Evolutionary conservation across 768 basidiomycete genomes (phyloP).

Genomic region (Phlegmacium glaucopus): DNA sequence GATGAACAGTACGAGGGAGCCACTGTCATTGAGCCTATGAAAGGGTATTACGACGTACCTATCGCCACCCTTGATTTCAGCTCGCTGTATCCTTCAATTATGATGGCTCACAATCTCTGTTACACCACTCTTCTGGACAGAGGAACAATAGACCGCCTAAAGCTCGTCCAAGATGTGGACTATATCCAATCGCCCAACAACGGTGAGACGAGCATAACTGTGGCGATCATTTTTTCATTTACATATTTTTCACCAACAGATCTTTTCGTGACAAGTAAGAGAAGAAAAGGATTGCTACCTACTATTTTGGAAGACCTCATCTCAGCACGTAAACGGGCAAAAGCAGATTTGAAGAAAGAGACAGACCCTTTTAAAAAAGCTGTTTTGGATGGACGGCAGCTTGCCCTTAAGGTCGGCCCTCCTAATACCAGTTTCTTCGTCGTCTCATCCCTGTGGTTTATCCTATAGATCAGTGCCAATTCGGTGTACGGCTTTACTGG

Average conservation of each 20-base stretch:
- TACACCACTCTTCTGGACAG: slow-evolving; percentile 95
- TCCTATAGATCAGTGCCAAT: slow-evolving; percentile 89
- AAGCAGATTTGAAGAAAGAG: slow-evolving; percentile 94
- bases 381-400: slow-evolving; percentile 94
- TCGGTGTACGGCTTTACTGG: slow-evolving; percentile 99
- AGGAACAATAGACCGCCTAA: slow-evolving; percentile 69
- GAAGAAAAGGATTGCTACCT: slow-evolving; percentile 86
- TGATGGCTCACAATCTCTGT: slow-evolving; percentile 99
- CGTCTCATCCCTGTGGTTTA: background rate
- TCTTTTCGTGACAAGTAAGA: slow-evolving; percentile 70
- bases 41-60: slow-evolving; percentile 93
- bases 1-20: slow-evolving; percentile 99
- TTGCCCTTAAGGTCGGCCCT: slow-evolving; percentile 80
- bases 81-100: slow-evolving; percentile 97
- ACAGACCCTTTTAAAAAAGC: slow-evolving; percentile 97
- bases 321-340: slow-evolving; percentile 89
- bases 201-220: slow-evolving; percentile 42
- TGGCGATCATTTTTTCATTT: too few relatives aligned
- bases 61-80: slow-evolving; percentile 99
- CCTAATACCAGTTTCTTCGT: background rate
- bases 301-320: slow-evolving; percentile 93
- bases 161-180: slow-evolving; percentile 79
- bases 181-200: slow-evolving; percentile 96
- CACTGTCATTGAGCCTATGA: slow-evolving; percentile 95
- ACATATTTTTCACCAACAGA: slow-evolving; percentile 44